A percentile compares a stretch with the other conserved stretches of the same genome.
These are phyloP conservation scores for Astrocystis sublimbata DNA, from an alignment of 495 filamentous ascomycete species.

Conservation along the genomic window DNA sequence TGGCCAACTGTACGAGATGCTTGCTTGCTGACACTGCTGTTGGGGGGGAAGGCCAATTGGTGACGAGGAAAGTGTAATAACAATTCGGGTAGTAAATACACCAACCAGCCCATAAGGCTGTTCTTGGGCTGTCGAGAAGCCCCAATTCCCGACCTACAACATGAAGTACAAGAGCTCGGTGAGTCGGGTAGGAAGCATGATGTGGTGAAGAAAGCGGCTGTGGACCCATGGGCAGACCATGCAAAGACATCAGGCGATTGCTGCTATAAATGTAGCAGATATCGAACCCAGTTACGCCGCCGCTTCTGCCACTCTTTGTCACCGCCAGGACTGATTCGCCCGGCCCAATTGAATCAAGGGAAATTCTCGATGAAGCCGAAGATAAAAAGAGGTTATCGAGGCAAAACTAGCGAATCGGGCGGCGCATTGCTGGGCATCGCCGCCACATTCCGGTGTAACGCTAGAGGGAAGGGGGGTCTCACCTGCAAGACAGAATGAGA, in stretches of 20 bases:
- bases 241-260: background rate
- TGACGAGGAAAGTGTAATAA: constrained; percentile 23
- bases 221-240: background rate
- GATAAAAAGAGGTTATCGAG: no score
- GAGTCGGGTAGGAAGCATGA: constrained; percentile 24
- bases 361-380: no score
- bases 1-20: constrained; percentile 16
- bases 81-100: no score
- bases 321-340: constrained; percentile 11
- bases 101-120: no score
- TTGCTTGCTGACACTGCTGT: background rate
- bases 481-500: constrained; percentile 26
- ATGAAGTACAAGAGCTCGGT: no score
- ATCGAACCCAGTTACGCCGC: no score
- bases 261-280: background rate
- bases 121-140: no score
- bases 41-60: constrained; percentile 2
- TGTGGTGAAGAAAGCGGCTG: constrained; percentile 22
- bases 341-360: no score
- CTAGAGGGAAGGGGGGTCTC: constrained; percentile 21
- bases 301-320: constrained; percentile 12
- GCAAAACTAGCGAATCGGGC: constrained; percentile 28
- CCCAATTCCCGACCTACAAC: no score
- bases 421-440: constrained; percentile 21
- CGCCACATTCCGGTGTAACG: constrained; percentile 30